Base-by-base conservation (phyloP, 805 yeast species). In the Starmerella etchellsii region DNA sequence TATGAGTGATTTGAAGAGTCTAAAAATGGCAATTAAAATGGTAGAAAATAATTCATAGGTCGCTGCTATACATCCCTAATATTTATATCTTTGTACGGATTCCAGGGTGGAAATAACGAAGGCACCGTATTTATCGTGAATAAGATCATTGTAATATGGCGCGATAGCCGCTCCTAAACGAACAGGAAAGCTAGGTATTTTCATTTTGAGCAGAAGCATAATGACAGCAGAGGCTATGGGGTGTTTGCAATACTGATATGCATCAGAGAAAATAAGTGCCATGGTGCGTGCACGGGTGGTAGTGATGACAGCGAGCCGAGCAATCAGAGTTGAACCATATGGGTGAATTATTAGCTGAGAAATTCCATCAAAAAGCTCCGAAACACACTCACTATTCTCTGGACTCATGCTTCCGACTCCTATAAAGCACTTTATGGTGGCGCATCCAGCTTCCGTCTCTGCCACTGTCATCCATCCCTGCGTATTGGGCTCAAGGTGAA, bases 111-210 rank as follows among this genome's bases (percentile, higher is more conserved):
- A 11, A 13, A 31, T 19, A 21, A 48, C 45, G 8, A 11, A 13
- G 15, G n/a, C n/a, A 3, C 44, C 52, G 16, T 36, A 18, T 22
- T 16, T 21, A 21, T 40, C 26, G 13, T 16, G 19, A 13, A 10
- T 4, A 16, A 49, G 33, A 10, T 29, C 43, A 1, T 30, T 6
- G 13, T 33, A 30, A 19, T 29, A 38, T 8, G 49, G 41, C 16
- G 39, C 39, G 2, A 49, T 14, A 8, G 52, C 48, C 1, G 38
- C 33, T 14, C 31, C 19, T 11, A 50, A 39, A 11, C 48, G 40
- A 6, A 40, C n/a, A 4, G 53, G 46, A 35, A 50, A 49, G 40
- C 53, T 45, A 9, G 54, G 54, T n/a, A 50, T 49, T 15, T 43
- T 46, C 31, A 42, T 34, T 14, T 41, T 30, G 22, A 50, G 42